These are phyloP conservation scores for Microascus cirrosus DNA, from an alignment of 2,329 filamentous ascomycete species.

Conservation along the genomic window DNA sequence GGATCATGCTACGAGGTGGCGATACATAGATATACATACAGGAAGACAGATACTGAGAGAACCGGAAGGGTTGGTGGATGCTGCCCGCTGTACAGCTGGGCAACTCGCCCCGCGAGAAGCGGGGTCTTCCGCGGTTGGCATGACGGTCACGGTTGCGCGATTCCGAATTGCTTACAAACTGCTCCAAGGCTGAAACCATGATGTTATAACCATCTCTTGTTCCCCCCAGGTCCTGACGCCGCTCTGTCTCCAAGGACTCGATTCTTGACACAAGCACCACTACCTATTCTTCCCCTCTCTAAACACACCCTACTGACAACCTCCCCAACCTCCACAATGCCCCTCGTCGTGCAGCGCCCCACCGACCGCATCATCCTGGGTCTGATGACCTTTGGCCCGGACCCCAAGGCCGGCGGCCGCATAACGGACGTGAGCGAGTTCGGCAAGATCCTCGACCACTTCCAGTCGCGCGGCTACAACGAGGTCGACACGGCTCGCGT, in stretches of 20 bases:
- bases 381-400: slow-evolving; percentile 74
- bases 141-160: too few relatives aligned
- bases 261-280: not conserved
- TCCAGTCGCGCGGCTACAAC: slow-evolving; percentile 70
- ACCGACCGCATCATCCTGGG: slow-evolving; percentile 69
- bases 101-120: too few relatives aligned
- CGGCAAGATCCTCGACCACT: slow-evolving; percentile 60
- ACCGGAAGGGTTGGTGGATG: too few relatives aligned
- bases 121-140: too few relatives aligned
- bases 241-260: not conserved
- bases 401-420: slow-evolving; percentile 50
- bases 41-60: too few relatives aligned
- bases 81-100: too few relatives aligned
- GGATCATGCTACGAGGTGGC: too few relatives aligned
- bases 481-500: slow-evolving; percentile 75
- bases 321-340: slow-evolving; percentile 26
- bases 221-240: not conserved
- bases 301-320: too few relatives aligned
- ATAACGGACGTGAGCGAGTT: slow-evolving; percentile 58
- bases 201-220: not conserved
- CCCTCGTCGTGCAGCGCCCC: slow-evolving; percentile 27
- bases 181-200: not conserved
- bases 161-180: not conserved
- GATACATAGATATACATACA: too few relatives aligned
- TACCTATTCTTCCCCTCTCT: not conserved